Conservation (phyloP, 768 basidiomycete genomes). For the Pleurotus platypus region DNA sequence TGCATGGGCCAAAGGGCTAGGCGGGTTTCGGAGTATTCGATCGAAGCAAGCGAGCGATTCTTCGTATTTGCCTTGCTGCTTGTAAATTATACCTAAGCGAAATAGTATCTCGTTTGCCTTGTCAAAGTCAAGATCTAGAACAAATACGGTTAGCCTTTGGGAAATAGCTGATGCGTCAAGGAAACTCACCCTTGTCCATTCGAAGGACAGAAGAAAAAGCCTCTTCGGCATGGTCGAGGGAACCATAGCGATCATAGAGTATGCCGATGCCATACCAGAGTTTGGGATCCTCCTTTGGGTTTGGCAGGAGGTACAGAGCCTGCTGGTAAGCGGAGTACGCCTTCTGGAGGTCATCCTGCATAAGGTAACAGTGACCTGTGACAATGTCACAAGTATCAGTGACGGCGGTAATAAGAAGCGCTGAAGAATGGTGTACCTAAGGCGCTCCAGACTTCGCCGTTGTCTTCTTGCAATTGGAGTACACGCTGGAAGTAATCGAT, state of each 20-base stretch:
- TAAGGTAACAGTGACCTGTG: slow-evolving; percentile 92
- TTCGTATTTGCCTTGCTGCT: slow-evolving; percentile 93
- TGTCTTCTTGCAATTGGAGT: slow-evolving; percentile 86
- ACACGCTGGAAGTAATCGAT: slow-evolving; percentile 97
- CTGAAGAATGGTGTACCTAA: slow-evolving; percentile 52
- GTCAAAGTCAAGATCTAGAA: slow-evolving; percentile 78
- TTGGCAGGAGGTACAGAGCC: slow-evolving; percentile 91
- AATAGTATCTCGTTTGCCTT: slow-evolving; percentile 99
- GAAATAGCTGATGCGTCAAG: neutral
- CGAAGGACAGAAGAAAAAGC: slow-evolving; percentile 94
- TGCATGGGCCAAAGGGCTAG: slow-evolving; percentile 90
- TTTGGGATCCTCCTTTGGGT: slow-evolving; percentile 98
- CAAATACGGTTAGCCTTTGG: slow-evolving; percentile 20
- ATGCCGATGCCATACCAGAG: slow-evolving; percentile 99
- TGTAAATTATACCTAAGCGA: slow-evolving; percentile 98
- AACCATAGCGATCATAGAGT: slow-evolving; percentile 97
- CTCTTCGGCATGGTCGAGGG: slow-evolving; percentile 97
- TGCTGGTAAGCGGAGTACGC: slow-evolving; percentile 99
- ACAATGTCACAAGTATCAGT: slow-evolving; percentile 13
- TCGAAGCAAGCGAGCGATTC: slow-evolving; percentile 92
- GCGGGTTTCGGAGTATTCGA: slow-evolving; percentile 93
- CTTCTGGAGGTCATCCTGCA: slow-evolving; percentile 99
- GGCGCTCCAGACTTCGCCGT: slow-evolving; percentile 98
- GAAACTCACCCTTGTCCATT: slow-evolving; percentile 88
- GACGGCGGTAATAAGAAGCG: slow-evolving; percentile 13